phyloP scores from a whole-genome alignment of 768 basidiomycete genomes.

The Lactarius pseudohatsudake region DNA sequence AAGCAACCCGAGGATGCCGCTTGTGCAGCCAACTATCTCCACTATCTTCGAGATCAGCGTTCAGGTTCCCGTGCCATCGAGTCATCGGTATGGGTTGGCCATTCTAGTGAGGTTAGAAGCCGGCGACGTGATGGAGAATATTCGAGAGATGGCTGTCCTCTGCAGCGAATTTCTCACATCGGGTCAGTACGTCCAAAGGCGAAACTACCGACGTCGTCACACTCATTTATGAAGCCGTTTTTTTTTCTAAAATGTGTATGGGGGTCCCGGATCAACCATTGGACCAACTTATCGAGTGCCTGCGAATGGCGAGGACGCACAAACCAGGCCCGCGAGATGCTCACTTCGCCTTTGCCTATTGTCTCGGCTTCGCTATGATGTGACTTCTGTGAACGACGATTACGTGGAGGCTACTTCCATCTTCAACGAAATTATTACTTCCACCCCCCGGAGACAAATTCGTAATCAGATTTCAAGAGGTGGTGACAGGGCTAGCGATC shows the following conservation, averaged over 20 bases:
- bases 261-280: not conserved
- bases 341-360: not conserved
- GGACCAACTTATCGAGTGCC: not conserved
- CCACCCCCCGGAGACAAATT: not conserved
- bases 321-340: not conserved
- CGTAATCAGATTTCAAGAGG: not conserved
- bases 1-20: not conserved
- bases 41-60: not conserved
- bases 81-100: not conserved
- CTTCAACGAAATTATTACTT: not conserved
- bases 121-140: not conserved
- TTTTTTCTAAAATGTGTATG: not conserved
- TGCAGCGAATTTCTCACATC: not conserved
- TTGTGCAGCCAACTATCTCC: not conserved
- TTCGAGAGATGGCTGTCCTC: not conserved
- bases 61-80: not conserved
- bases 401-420: not conserved
- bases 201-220: not conserved
- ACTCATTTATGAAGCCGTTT: not conserved
- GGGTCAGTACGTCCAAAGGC: too few species aligned
- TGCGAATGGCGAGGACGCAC: not conserved
- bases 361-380: not conserved
- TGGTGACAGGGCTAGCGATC: not conserved
- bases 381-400: not conserved
- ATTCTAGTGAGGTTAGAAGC: not conserved